Base-by-base conservation (phyloP, 257 asterid species). In the Euphrasia confusa region DNA sequence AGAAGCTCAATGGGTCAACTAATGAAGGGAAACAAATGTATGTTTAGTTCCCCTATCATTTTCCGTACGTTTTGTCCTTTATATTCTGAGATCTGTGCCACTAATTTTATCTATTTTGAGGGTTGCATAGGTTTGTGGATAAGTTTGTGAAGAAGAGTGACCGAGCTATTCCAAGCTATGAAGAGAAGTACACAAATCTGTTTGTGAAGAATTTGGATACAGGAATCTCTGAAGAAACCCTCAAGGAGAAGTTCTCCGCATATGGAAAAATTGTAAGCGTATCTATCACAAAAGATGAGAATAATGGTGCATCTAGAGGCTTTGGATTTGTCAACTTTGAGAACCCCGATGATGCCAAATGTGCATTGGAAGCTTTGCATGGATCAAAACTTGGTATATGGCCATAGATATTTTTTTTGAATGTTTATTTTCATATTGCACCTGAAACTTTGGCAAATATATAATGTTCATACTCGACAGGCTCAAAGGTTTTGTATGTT, bases 251-350 rank as follows among this genome's bases (percentile, higher is more conserved):
- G 72, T 86, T 89, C 69, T 75, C 84, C 13, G 77, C 64, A 54
- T 75, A 72, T 61, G 97, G 97, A 37, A 77, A 79, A 59, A 76
- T 86, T 53, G 57, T 72, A 70, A 82, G 80, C 71, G 56, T 78
- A 32, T 74, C 65, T 68, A 69, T 89, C 52, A 61, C 82, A 68
- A 82, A 79, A 68, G 89, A 86, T 70, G 84, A 75, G 21, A 78
- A 75, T 55, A 78, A 75, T 52, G 94, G 94, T 45, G 75, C 77
- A 67, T 81, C 92, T 2, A 84, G 61, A 77, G 97, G 97, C 47
- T 89, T 84, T 76, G 97, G 97, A 55, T 86, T 86, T 74, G 91
- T 84, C 57, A 76, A 83, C 70, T 89, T 82, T 70, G 81, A 77
- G 55, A 70, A 82, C 47, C 80, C 86, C 13, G 84, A 77, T 64